A percentile compares a stretch with the other conserved stretches of the same genome.
Conservation (phyloP, 2,329 filamentous ascomycete species). For the Phyllosticta citrichinensis region DNA sequence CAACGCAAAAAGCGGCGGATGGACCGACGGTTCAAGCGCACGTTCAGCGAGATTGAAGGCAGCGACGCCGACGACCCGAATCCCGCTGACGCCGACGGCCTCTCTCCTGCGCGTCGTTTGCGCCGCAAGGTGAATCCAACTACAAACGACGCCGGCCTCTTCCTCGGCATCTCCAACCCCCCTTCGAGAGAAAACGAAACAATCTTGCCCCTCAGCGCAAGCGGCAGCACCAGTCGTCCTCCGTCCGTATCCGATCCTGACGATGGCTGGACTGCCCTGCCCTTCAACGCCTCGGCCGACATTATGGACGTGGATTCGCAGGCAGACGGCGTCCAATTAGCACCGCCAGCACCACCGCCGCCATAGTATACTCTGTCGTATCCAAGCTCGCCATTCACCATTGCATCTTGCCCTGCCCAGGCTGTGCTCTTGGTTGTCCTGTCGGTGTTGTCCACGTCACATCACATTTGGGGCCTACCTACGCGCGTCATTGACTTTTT, state of each 20-base stretch:
- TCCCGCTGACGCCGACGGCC: constrained; percentile 29
- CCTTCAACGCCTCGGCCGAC: constrained; percentile 25
- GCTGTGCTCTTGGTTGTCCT: not conserved
- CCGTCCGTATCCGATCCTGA: constrained; percentile 25
- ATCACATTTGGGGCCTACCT: not conserved
- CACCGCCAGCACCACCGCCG: not conserved
- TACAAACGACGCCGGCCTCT: constrained; percentile 25
- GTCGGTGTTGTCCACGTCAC: not conserved
- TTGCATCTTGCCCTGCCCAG: too few species aligned
- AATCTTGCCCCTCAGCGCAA: constrained; percentile 16
- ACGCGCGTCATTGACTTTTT: not conserved
- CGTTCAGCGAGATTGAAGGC: constrained; percentile 35
- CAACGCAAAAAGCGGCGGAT: constrained; percentile 33
- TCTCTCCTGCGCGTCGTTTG: constrained; percentile 30
- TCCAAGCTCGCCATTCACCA: not conserved
- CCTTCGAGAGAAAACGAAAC: constrained; percentile 28
- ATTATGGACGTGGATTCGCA: constrained; percentile 14
- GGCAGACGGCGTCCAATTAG: not conserved
- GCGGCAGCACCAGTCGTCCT: constrained; percentile 17
- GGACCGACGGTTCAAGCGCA: constrained; percentile 35
- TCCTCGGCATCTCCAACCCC: constrained; percentile 25
- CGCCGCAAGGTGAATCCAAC: constrained; percentile 33
- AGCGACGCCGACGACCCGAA: constrained; percentile 35
- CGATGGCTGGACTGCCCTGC: constrained; percentile 28
- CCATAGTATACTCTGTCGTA: not conserved